Evolutionary conservation across 345 rosid species (phyloP).

Genomic region (Mercurialis annua): DNA sequence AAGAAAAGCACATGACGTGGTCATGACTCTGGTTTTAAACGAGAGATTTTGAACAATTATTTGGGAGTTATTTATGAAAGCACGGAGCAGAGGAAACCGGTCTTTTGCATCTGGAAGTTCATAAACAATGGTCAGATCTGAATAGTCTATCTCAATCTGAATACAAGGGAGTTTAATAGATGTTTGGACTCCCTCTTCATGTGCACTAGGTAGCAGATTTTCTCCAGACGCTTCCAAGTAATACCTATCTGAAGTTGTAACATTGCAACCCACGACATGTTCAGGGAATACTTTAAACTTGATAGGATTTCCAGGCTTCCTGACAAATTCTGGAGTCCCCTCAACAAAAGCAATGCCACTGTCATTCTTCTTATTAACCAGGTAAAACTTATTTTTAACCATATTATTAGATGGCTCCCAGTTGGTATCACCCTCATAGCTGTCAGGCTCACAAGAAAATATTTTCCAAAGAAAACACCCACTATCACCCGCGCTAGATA

Average conservation of each 20-base stretch:
- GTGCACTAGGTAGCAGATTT: constrained; percentile 23
- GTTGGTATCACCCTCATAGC: constrained; percentile 46
- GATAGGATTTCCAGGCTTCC: constrained; percentile 89
- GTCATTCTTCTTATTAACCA: constrained; percentile 77
- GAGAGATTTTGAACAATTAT: constrained; percentile 57
- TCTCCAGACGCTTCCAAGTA: constrained; percentile 28
- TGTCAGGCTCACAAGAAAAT: constrained; percentile 49
- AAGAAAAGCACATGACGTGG: constrained; percentile 42
- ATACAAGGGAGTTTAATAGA: constrained; percentile 51
- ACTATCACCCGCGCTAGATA: constrained; percentile 54
- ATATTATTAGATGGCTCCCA: constrained; percentile 63
- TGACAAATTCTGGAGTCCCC: constrained; percentile 78
- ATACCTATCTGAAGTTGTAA: constrained; percentile 24
- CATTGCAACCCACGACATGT: constrained; percentile 27
- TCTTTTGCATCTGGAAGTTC: constrained; percentile 69
- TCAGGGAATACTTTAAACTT: constrained; percentile 72
- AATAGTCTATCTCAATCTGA: constrained; percentile 44
- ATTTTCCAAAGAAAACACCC: constrained; percentile 63
- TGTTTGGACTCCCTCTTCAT: constrained; percentile 31
- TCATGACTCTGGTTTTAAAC: constrained; percentile 61
- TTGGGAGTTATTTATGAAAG: constrained; percentile 44
- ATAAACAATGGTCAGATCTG: constrained; percentile 66
- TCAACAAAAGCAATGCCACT: constrained; percentile 71
- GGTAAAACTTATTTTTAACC: constrained; percentile 60
- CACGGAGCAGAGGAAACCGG: constrained; percentile 63